Evolutionary conservation across 129 eudicot genomes (phyloP).

Genomic region (Lactuca sativa): DNA sequence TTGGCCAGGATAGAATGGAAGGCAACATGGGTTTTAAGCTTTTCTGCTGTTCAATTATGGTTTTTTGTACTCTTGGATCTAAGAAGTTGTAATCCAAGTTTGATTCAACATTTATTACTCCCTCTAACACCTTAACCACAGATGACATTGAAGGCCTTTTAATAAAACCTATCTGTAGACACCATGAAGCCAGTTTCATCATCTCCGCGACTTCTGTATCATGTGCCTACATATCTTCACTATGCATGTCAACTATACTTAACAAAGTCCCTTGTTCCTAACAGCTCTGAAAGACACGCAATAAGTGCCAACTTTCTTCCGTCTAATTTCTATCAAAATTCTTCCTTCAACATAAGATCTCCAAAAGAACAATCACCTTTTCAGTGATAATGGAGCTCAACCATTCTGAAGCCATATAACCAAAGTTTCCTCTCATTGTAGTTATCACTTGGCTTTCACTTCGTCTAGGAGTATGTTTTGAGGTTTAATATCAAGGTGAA

Average conservation of each 20-base stretch:
- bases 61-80: slow-evolving; percentile 12
- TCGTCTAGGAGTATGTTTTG: slow-evolving; percentile 44
- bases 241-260: slow-evolving; percentile 26
- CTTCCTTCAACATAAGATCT: slow-evolving; percentile 43
- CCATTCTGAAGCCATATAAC: slow-evolving; percentile 57
- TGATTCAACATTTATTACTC: slow-evolving; percentile 20
- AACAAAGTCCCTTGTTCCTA: slow-evolving; percentile 18
- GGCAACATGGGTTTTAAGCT: not conserved
- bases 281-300: slow-evolving; percentile 29
- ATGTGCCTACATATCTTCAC: slow-evolving; percentile 25
- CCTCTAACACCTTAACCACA: slow-evolving; percentile 47
- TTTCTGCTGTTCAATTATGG: not conserved
- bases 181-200: slow-evolving; percentile 45
- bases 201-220: slow-evolving; percentile 4
- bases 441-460: slow-evolving; percentile 33
- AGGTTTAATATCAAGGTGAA: slow-evolving; percentile 45
- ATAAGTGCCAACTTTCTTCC: slow-evolving; percentile 36
- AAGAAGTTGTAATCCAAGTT: slow-evolving; percentile 36
- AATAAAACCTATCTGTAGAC: slow-evolving; percentile 27
- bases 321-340: slow-evolving; percentile 30
- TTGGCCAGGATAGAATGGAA: slow-evolving; percentile 16
- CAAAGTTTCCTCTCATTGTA: slow-evolving; percentile 46
- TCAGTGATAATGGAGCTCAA: slow-evolving; percentile 37
- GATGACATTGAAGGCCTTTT: slow-evolving; percentile 47
- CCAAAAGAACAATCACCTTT: slow-evolving; percentile 40